Base-by-base conservation (phyloP, 345 rosid genomes). In the Dimocarpus longan region DNA sequence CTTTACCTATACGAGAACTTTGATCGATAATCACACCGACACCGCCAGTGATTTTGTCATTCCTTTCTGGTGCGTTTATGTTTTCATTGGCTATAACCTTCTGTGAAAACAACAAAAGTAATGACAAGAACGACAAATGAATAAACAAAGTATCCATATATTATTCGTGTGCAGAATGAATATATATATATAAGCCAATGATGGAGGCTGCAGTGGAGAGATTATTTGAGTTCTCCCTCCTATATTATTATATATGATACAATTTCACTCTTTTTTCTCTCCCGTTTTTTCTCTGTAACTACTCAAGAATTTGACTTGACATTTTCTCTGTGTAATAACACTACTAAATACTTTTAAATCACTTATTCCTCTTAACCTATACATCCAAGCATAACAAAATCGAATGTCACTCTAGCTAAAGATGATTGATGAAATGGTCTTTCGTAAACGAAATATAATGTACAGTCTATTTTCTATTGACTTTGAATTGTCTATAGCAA, bases 1-100 rank as follows among this genome's bases (percentile, higher is more conserved):
- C 82, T 64, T 42, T 66, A 22, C 82, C 82, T 6, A 42, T 43
- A 0, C 82, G 82, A 66, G 73, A 73, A 5, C 42, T 22, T 13
- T 66, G 24, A 67, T 81, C 68, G 9, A 70, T 18, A 65, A 70
- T 69, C 11, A 28, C 57, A 43, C 73, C 73, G 10, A 69, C 32
- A 11, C 7, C 16, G 19, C 54, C 73, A 5, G 56, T 3, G 37
- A 32, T 32, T 32, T 32, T 2, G 37, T 32, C 37, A 32, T 32
- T 32, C 37, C 37, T 32, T 32, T 32, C 37, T 32, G 37, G 37
- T 32, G 37, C 16, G 16, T n/a, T 21, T 9, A 6, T 68, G 71
- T 32, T 68, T 44, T 52, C 73, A 44, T 22, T 69, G 7, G 73
- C 72, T 43, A 48, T 8, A 19, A 48, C 52, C 12, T 43, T n/a